phyloP scores from a whole-genome alignment of 768 basidiomycete genomes.

The Multifurca ochricompacta region DNA sequence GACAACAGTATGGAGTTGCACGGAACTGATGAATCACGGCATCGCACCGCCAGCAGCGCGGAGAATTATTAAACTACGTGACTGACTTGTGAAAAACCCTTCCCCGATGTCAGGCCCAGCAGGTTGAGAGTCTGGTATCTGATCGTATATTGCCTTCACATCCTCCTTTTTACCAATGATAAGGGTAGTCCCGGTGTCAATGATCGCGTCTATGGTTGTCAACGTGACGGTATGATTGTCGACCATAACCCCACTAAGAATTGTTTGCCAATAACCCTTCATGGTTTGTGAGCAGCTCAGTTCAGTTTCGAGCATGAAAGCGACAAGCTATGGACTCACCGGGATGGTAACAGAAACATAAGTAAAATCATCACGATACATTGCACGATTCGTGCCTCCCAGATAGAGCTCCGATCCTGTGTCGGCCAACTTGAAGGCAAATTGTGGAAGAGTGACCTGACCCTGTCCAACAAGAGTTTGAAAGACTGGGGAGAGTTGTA shows the following conservation, averaged over 20 bases:
- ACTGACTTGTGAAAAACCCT: background rate
- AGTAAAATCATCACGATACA: background rate
- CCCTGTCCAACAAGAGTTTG: background rate
- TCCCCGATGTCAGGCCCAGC: background rate
- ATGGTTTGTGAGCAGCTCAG: background rate
- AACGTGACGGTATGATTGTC: background rate
- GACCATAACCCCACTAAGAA: background rate
- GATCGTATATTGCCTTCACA: conserved; percentile 11
- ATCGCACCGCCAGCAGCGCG: background rate
- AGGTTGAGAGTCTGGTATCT: conserved; percentile 16
- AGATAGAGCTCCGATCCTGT: conserved; percentile 5
- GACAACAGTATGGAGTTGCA: background rate
- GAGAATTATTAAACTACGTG: background rate
- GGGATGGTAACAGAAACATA: background rate
- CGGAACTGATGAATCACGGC: background rate
- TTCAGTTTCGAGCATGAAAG: background rate
- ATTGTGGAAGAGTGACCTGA: background rate
- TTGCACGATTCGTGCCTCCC: background rate
- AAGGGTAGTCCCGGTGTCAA: conserved; percentile 23
- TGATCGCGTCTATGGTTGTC: conserved; percentile 14
- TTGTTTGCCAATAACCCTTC: conserved; percentile 20
- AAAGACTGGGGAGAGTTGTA: background rate
- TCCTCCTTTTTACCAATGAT: conserved; percentile 14
- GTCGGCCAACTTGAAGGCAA: background rate
- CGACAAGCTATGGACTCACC: background rate